Conservation (phyloP, 2,329 filamentous ascomycete species). For the Sporothrix euskadiensis region DNA sequence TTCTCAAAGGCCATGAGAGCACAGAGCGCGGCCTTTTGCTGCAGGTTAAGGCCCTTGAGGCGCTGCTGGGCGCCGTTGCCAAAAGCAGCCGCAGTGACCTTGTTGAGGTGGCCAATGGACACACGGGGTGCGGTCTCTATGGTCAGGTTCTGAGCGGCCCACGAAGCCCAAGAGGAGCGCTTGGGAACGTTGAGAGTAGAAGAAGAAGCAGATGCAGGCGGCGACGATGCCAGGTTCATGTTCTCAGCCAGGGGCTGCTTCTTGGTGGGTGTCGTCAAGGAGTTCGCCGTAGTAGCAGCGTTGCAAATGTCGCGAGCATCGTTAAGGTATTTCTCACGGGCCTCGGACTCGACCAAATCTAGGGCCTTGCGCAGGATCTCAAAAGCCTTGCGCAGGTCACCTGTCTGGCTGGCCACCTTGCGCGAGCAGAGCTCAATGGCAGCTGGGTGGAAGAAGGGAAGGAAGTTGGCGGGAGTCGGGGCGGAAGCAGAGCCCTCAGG, state of each 20-base stretch:
- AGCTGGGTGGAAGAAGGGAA: constrained; percentile 90
- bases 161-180: constrained; percentile 42
- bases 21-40: constrained; percentile 94
- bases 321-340: constrained; percentile 69
- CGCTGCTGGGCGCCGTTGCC: constrained; percentile 84
- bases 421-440: constrained; percentile 92
- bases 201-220: constrained; percentile 36
- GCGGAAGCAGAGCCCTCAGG: neutral
- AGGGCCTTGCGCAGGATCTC: constrained; percentile 89
- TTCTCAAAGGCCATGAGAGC: constrained; percentile 85
- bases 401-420: constrained; percentile 91
- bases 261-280: constrained; percentile 49
- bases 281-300: neutral
- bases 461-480: constrained; percentile 43
- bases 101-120: constrained; percentile 86
- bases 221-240: constrained; percentile 64
- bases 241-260: constrained; percentile 75
- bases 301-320: constrained; percentile 41
- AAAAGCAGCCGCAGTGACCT: constrained; percentile 85
- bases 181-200: constrained; percentile 39
- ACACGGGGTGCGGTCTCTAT: constrained; percentile 81
- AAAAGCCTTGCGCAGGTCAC: constrained; percentile 91
- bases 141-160: constrained; percentile 65
- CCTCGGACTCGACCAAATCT: constrained; percentile 85
- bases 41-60: constrained; percentile 83